Base-by-base conservation (phyloP, 169 alveolate species). In the Plasmodium reichenowi region DNA sequence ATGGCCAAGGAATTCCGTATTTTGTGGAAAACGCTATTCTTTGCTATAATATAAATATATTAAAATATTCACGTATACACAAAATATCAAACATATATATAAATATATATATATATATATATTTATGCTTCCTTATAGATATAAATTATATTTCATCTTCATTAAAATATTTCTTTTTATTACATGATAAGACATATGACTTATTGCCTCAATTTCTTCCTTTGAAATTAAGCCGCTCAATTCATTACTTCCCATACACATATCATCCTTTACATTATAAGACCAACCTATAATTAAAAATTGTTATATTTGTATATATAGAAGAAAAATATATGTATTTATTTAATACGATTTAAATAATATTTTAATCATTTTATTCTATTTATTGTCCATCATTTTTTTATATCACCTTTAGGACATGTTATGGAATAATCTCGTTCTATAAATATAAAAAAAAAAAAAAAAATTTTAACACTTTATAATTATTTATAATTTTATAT, bases 1-100 rank as follows among this genome's bases (percentile, higher is more conserved):
- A 78, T 17, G 89, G 89, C 89, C 89, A 78, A n/a, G 59, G 63
- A 71, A 78, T 78, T 78, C 67, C 89, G 58, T 78, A 78, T 70
- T 78, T 78, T 7, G 89, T 48, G 12, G 89, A 78, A 59, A 78
- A 78, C 17, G 75, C 78, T 15, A 54, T 47, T 78, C 89, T 78
- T 78, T 78, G 89, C 89, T 78, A 20, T n/a, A 8, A 26, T n/a
- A 38, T 66, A 56, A 56, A 56, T 56, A 2, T 56, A 56, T 10
- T 15, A n/a, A 56, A 15, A 56, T 5, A 56, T 15, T 56, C 15
- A 56, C 15, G 1, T 56, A 2, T 15, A 12, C 22, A 56, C 9
- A 56, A 1, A n/a, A 56, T 56, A 56, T 56, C 15, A 15, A 15
- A 56, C 22, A 13, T 13, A 56, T 12, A 56, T 56, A 52, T 52